phyloP scores from a whole-genome alignment of 169 alveolate species.

The Perkinsus chesapeaki region DNA sequence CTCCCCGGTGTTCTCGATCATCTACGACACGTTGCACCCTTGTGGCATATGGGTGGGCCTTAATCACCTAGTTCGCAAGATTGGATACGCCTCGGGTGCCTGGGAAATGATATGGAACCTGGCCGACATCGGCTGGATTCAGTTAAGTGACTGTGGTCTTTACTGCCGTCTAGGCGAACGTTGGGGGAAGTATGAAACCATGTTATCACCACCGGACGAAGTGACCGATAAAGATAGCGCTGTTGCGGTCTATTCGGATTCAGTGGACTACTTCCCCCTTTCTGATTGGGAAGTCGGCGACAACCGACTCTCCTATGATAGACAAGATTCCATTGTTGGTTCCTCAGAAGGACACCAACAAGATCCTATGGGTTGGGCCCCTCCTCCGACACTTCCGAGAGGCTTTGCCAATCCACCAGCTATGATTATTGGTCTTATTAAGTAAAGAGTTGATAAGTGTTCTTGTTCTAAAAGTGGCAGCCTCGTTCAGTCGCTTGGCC shows the following conservation, averaged over 20 bases:
- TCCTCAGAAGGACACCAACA: too few relatives aligned
- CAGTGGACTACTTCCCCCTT: too few relatives aligned
- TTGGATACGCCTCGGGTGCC: neutral
- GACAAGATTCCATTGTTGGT: too few relatives aligned
- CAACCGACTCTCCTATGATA: too few relatives aligned
- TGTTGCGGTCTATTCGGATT: too few relatives aligned
- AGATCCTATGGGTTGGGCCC: too few relatives aligned
- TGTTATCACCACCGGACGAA: too few relatives aligned
- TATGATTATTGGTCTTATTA: neutral
- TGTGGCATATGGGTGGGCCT: neutral
- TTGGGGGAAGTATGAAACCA: neutral
- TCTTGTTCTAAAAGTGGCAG: too few relatives aligned
- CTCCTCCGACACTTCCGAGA: neutral
- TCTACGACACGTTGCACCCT: neutral
- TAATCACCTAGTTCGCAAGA: neutral
- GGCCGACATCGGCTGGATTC: neutral
- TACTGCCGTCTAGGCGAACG: neutral
- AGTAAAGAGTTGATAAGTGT: neutral
- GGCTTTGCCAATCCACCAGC: neutral
- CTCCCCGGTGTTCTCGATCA: neutral
- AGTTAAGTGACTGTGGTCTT: neutral
- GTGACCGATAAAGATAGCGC: too few relatives aligned
- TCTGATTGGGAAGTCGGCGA: too few relatives aligned
- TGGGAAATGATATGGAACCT: neutral
- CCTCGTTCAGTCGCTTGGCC: too few relatives aligned